These are phyloP conservation scores for Amanita muscaria DNA, from an alignment of 768 basidiomycete species.

Conservation along the genomic window DNA sequence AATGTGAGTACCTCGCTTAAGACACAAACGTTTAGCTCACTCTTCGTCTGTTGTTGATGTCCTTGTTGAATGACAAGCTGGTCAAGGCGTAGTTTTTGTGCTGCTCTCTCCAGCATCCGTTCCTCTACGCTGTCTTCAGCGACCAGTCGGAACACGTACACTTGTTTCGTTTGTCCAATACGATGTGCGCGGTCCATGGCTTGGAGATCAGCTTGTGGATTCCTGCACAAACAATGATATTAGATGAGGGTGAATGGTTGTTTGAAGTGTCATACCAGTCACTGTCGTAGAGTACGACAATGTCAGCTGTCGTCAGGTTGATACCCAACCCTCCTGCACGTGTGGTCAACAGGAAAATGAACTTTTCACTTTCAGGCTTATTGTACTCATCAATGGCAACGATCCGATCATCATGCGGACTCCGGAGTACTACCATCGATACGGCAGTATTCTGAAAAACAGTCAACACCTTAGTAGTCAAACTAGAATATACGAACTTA, in stretches of 20 bases:
- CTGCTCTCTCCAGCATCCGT: conserved; percentile 88
- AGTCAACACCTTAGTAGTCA: conserved; percentile 5
- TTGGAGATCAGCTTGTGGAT: conserved; percentile 97
- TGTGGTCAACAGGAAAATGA: conserved; percentile 93
- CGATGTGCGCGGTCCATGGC: conserved; percentile 98
- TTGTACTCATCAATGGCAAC: conserved; percentile 96
- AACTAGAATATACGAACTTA: conserved; percentile 30
- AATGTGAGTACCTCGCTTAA: conserved; percentile 5
- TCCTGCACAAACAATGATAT: conserved; percentile 48
- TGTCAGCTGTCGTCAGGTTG: conserved; percentile 89
- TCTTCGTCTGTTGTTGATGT: conserved; percentile 71
- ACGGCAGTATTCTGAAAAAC: conserved; percentile 78
- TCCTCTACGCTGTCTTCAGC: conserved; percentile 95
- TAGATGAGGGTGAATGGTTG: neutral
- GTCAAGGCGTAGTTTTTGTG: conserved; percentile 90
- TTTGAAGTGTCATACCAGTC: conserved; percentile 60
- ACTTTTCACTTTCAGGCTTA: conserved; percentile 87
- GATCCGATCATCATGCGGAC: conserved; percentile 96
- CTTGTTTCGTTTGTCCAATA: conserved; percentile 95
- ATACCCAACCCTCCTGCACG: conserved; percentile 96
- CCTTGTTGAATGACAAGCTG: conserved; percentile 98
- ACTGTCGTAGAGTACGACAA: conserved; percentile 92
- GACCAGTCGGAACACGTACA: conserved; percentile 95
- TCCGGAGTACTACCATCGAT: conserved; percentile 94
- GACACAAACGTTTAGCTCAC: conserved; percentile 26